These are phyloP conservation scores for Zea mays DNA, from an alignment of 176 grass and related monocot species.

Conservation along the genomic window Zm-B73-REFERENCE-NAM-5.0 NC_050101.1:98460001-98460500, in stretches of 20 bases:
- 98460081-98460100: slow-evolving; percentile 43
- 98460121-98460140: slow-evolving; percentile 81
- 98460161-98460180: slow-evolving; percentile 87
- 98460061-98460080: no score
- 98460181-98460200: slow-evolving; percentile 90
- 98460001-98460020: neutral
- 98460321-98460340: slow-evolving; percentile 91
- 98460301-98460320: slow-evolving; percentile 65
- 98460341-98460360: slow-evolving; percentile 94
- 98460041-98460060: no score
- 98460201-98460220: slow-evolving; percentile 50
- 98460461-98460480: slow-evolving; percentile 74
- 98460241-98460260: slow-evolving; percentile 87
- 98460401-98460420: slow-evolving; percentile 66
- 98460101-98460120: slow-evolving; percentile 60
- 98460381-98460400: slow-evolving; percentile 61
- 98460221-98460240: slow-evolving; percentile 74
- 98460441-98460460: slow-evolving; percentile 81
- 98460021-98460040: neutral
- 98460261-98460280: slow-evolving; percentile 85
- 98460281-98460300: slow-evolving; percentile 81
- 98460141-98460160: slow-evolving; percentile 89
- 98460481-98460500: slow-evolving; percentile 91
- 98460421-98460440: slow-evolving; percentile 95
- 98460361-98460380: slow-evolving; percentile 91